Evolutionary conservation across 148 eudicot genomes (phyloP).

Genomic region (Vaccinium darrowii): DNA sequence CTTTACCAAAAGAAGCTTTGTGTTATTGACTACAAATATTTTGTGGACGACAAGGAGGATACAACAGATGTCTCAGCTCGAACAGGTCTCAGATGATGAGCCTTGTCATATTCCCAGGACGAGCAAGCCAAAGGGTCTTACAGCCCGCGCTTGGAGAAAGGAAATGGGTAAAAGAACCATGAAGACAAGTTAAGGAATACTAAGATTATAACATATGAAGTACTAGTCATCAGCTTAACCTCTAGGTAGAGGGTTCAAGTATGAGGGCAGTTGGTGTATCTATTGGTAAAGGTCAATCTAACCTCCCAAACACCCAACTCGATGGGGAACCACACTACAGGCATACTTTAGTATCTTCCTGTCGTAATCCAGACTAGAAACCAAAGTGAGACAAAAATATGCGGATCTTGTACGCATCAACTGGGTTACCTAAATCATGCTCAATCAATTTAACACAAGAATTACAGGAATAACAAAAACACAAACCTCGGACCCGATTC

Average conservation of each 20-base stretch:
- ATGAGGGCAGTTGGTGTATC: background rate
- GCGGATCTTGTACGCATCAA: background rate
- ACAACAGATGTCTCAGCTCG: too few relatives aligned
- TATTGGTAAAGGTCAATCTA: background rate
- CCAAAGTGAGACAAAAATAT: background rate
- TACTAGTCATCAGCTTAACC: slow-evolving; percentile 5
- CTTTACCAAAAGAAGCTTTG: too few relatives aligned
- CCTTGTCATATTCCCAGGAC: too few relatives aligned
- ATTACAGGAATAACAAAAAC: background rate
- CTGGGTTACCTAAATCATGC: background rate
- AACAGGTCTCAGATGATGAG: too few relatives aligned
- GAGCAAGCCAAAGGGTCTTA: too few relatives aligned
- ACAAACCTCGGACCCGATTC: slow-evolving; percentile 32
- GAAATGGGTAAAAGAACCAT: too few relatives aligned
- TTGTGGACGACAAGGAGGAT: too few relatives aligned
- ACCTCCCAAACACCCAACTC: background rate
- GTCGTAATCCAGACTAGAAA: slow-evolving; percentile 3
- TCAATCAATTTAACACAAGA: background rate
- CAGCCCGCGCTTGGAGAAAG: too few relatives aligned
- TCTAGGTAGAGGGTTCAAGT: background rate
- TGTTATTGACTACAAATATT: too few relatives aligned
- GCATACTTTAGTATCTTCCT: background rate
- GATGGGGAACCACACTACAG: background rate
- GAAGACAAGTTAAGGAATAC: background rate
- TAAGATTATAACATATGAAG: background rate